phyloP scores from a whole-genome alignment of 1,284 basidiomycete genomes.

The Leccinum fuscescens region DNA sequence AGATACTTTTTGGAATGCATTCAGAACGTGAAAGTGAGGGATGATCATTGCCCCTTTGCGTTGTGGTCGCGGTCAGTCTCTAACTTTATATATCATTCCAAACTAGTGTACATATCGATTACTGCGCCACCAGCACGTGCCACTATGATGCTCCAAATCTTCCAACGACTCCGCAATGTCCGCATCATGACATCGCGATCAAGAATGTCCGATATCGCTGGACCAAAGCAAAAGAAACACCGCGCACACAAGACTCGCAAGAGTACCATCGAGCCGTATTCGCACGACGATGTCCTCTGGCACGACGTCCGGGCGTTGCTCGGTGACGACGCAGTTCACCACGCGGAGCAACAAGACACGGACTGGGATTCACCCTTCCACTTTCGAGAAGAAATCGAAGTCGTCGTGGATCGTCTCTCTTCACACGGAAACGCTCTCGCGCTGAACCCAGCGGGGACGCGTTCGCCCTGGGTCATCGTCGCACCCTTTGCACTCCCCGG shows the following conservation, averaged over 20 bases:
- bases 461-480: slow-evolving; percentile 73
- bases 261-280: slow-evolving; percentile 9
- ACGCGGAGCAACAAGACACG: slow-evolving; percentile 45
- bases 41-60: slow-evolving; percentile 9
- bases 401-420: slow-evolving; percentile 61
- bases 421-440: slow-evolving; percentile 75
- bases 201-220: neutral
- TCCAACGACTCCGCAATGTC: neutral
- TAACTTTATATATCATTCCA: slow-evolving; percentile 1
- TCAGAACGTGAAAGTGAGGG: slow-evolving; percentile 3
- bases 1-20: neutral
- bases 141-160: neutral
- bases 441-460: slow-evolving; percentile 41
- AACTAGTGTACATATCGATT: neutral
- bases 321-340: slow-evolving; percentile 57
- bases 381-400: slow-evolving; percentile 60
- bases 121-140: neutral
- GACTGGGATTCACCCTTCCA: slow-evolving; percentile 63
- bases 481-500: slow-evolving; percentile 83
- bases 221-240: slow-evolving; percentile 17
- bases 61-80: neutral
- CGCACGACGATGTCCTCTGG: slow-evolving; percentile 69
- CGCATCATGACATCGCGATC: slow-evolving; percentile 10
- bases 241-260: slow-evolving; percentile 16
- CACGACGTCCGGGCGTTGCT: slow-evolving; percentile 70